A percentile compares a stretch with the other conserved stretches of the same genome.
phyloP scores from a whole-genome alignment of 1,139 yeast genomes.

The Meyerozyma sp. region DNA sequence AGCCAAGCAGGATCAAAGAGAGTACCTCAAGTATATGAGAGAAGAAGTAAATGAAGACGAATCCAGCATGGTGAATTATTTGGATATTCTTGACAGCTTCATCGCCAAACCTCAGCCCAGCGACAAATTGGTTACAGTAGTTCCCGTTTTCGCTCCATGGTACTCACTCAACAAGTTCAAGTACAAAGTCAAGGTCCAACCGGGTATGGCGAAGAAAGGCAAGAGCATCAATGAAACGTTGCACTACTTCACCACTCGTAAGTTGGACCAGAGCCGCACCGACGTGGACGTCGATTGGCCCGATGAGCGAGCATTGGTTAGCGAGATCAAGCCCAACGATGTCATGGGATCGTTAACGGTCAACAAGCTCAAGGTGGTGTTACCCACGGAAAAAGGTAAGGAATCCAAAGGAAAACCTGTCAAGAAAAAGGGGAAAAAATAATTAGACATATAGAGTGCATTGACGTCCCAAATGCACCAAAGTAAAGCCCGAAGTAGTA shows the following conservation, averaged over 20 bases:
- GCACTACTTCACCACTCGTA: constrained; percentile 52
- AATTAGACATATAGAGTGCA: not conserved
- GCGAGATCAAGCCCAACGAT: constrained; percentile 50
- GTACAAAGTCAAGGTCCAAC: constrained; percentile 80
- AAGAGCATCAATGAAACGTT: constrained; percentile 72
- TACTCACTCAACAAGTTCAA: constrained; percentile 65
- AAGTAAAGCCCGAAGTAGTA: not conserved
- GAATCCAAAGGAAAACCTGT: constrained; percentile 16
- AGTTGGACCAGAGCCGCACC: constrained; percentile 41
- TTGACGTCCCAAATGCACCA: not conserved
- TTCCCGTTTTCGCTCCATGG: constrained; percentile 96
- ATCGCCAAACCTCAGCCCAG: constrained; percentile 37
- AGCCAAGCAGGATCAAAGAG: constrained; percentile 34
- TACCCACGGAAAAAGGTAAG: constrained; percentile 22
- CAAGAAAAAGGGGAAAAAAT: constrained; percentile 13
- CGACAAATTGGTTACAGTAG: constrained; percentile 50
- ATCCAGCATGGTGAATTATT: constrained; percentile 25
- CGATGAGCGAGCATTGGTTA: constrained; percentile 55
- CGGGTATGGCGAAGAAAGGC: constrained; percentile 87
- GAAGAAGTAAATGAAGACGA: constrained; percentile 32
- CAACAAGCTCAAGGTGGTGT: constrained; percentile 32
- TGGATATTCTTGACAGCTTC: constrained; percentile 36
- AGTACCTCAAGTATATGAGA: constrained; percentile 41
- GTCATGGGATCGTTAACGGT: constrained; percentile 35
- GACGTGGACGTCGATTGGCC: constrained; percentile 71